Evolutionary conservation across 2,329 filamentous ascomycete genomes (phyloP).

Genomic region (Botrytis sinoallii): DNA sequence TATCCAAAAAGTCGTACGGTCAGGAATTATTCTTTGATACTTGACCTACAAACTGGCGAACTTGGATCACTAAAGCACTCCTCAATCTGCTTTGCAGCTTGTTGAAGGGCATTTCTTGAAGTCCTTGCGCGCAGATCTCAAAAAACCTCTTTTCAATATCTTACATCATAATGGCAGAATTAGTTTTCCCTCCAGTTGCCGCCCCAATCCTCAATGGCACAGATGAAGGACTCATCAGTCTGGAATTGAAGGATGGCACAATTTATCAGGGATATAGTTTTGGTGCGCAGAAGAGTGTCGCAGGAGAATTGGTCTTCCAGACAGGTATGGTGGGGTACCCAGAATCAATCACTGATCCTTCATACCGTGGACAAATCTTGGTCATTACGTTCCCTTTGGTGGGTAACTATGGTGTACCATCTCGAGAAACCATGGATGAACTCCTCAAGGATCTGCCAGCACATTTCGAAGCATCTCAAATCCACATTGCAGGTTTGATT

Average conservation of each 20-base stretch:
- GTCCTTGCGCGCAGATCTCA: neutral
- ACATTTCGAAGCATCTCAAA: constrained; percentile 88
- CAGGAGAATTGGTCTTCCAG: constrained; percentile 98
- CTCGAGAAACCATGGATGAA: constrained; percentile 78
- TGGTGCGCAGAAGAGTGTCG: constrained; percentile 88
- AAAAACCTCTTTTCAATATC: neutral
- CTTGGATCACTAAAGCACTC: constrained; percentile 15
- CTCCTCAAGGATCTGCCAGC: constrained; percentile 82
- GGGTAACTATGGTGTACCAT: constrained; percentile 96
- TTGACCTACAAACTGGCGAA: constrained; percentile 16
- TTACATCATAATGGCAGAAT: constrained; percentile 21
- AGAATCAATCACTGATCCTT: constrained; percentile 85
- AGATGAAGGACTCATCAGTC: constrained; percentile 67
- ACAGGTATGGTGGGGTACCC: constrained; percentile 99
- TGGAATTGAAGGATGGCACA: constrained; percentile 90
- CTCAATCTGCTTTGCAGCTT: constrained; percentile 26
- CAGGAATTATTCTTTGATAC: neutral
- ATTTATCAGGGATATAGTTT: constrained; percentile 96
- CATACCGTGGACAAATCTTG: constrained; percentile 88
- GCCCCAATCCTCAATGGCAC: constrained; percentile 27
- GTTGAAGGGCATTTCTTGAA: constrained; percentile 21
- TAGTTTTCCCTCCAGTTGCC: constrained; percentile 29
- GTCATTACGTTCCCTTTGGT: constrained; percentile 95
- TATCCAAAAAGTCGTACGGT: neutral
- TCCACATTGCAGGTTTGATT: constrained; percentile 90